Evolutionary conservation across 305 asterid species (phyloP).

Genomic region (Fraxinus greggii): DNA sequence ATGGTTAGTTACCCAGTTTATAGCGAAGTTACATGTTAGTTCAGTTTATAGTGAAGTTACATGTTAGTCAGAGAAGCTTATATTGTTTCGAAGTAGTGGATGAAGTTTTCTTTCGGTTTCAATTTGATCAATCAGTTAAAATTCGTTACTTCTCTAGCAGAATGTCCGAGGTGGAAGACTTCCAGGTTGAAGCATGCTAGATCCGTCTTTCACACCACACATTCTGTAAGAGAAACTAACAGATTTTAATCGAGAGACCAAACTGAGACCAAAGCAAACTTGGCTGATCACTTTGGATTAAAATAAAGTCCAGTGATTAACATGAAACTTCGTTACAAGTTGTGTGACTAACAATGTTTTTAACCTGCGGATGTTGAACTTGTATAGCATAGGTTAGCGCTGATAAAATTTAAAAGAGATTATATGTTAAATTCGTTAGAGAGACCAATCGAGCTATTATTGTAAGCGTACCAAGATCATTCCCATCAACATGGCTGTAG

Average conservation of each 20-base stretch:
- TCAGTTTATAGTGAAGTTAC: neutral
- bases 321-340: neutral
- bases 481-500: constrained; percentile 92
- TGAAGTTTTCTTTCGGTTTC: neutral
- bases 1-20: neutral
- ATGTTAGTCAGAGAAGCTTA: neutral
- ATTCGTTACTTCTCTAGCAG: neutral
- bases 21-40: neutral
- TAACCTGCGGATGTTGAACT: neutral
- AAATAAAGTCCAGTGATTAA: neutral
- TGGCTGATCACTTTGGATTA: neutral
- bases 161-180: neutral
- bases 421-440: neutral
- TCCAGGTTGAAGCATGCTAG: neutral
- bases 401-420: neutral
- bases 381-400: neutral
- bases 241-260: neutral
- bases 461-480: constrained; percentile 73
- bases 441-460: neutral
- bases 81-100: neutral
- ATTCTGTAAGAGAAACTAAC: neutral
- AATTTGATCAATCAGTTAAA: neutral
- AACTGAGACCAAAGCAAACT: neutral
- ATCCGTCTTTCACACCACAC: neutral
- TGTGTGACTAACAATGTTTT: neutral